Base-by-base conservation (phyloP, 306 rosid genomes). In the Chamaecrista fasciculata region DNA sequence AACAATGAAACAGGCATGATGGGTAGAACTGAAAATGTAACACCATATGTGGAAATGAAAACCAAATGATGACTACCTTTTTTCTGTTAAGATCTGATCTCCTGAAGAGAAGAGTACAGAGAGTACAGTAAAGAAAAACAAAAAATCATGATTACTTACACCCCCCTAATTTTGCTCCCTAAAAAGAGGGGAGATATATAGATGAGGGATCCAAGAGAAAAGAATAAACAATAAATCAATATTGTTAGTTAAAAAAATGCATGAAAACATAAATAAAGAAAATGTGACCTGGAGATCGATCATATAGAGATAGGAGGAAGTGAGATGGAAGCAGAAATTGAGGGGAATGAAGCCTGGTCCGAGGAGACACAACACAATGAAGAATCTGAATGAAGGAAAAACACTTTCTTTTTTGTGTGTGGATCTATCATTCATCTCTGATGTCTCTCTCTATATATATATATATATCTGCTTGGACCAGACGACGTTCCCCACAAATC, bases 291-390 rank as follows among this genome's bases (percentile, higher is more conserved):
- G 85, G 28, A 20, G 80, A 66, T n/a, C n/a, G n/a, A n/a, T n/a
- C n/a, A 60, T 39, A 37, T 2, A 34, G 40, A 40, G 3, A 26
- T 18, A 66, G 52, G 11, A 10, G 48, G 29, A 50, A 39, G 20
- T 50, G 44, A 52, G 50, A 48, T 42, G 74, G 79, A 82, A 82
- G 87, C 77, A 80, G 70, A 50, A 58, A 62, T 83, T 88, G 91
- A 81, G 89, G 84, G 88, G 90, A 85, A 87, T 85, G 94, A 87
- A 87, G 94, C 86, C 94, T 87, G 94, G 90, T 87, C 94, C 94
- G 88, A 85, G 80, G 71, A 78, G 5, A 59, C 70, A 73, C 48
- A n/a, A 14, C 1, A n/a, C n/a, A n/a, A n/a, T n/a, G n/a, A n/a
- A n/a, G n/a, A 8, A 21, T 23, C 29, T 24, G 36, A 75, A 55